Evolutionary conservation across 768 basidiomycete species (phyloP).

Genomic region (Gelatoporia subvermispora): DNA sequence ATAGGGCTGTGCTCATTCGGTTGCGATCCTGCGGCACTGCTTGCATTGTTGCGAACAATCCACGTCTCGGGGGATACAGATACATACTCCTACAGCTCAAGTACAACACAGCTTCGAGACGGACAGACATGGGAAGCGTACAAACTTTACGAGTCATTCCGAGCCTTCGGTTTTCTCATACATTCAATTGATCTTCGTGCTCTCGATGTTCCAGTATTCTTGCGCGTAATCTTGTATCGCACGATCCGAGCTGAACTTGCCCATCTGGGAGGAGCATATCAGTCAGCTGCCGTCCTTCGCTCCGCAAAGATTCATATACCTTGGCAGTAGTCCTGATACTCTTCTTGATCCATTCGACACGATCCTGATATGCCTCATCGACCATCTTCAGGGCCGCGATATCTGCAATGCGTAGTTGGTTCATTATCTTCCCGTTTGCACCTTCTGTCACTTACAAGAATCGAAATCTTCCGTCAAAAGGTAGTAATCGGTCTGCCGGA

Average conservation of each 20-base stretch:
- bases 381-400: constrained; percentile 81
- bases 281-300: too few species aligned
- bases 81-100: too few species aligned
- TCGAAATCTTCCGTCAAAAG: constrained; percentile 91
- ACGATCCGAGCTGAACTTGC: constrained; percentile 93
- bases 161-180: neutral
- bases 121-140: too few species aligned
- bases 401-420: constrained; percentile 37
- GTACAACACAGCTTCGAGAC: too few species aligned
- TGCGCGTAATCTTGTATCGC: constrained; percentile 92
- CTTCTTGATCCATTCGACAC: constrained; percentile 88
- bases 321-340: constrained; percentile 79
- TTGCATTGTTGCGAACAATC: too few species aligned
- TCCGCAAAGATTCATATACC: constrained; percentile 26
- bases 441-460: constrained; percentile 55
- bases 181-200: constrained; percentile 15
- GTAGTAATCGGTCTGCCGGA: constrained; percentile 73
- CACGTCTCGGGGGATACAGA: too few species aligned
- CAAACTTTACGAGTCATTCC: too few species aligned
- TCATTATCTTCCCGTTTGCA: neutral
- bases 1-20: too few species aligned
- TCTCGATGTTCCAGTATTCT: constrained; percentile 30
- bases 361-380: constrained; percentile 83
- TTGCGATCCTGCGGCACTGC: too few species aligned
- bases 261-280: constrained; percentile 57